Evolutionary conservation across 2,329 filamentous ascomycete genomes (phyloP).

Genomic region (Penicillium sp.): DNA sequence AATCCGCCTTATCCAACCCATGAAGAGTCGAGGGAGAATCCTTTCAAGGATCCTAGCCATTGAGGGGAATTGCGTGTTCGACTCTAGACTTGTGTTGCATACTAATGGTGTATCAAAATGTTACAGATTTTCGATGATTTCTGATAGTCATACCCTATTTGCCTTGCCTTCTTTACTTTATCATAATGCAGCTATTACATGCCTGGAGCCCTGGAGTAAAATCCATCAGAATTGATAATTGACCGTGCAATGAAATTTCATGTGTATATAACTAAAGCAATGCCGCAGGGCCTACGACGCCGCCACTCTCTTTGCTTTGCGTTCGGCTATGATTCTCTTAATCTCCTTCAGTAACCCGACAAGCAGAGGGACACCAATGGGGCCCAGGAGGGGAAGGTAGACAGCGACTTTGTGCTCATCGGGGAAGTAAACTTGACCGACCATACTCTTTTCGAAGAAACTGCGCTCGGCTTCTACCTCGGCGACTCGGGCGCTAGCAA

Average conservation of each 20-base stretch:
- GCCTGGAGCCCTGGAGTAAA: too few relatives aligned
- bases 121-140: background rate
- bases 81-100: background rate
- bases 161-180: background rate
- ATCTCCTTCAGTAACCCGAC: conserved; percentile 83
- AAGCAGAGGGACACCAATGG: conserved; percentile 83
- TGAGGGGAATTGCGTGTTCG: background rate
- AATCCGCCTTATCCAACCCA: conserved; percentile 33
- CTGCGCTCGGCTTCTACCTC: conserved; percentile 88
- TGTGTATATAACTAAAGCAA: conserved; percentile 4
- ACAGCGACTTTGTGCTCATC: conserved; percentile 98
- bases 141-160: background rate
- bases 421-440: conserved; percentile 96
- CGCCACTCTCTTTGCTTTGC: conserved; percentile 29
- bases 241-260: background rate
- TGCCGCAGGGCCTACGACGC: conserved; percentile 9
- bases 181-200: background rate
- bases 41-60: conserved; percentile 4
- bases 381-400: conserved; percentile 87
- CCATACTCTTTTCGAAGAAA: conserved; percentile 99
- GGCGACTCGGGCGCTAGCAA: conserved; percentile 80
- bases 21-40: conserved; percentile 9
- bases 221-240: background rate
- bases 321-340: conserved; percentile 52
- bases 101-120: conserved; percentile 5